phyloP scores from a whole-genome alignment of 306 rosid species.

The Acacia melanoxylon region DNA sequence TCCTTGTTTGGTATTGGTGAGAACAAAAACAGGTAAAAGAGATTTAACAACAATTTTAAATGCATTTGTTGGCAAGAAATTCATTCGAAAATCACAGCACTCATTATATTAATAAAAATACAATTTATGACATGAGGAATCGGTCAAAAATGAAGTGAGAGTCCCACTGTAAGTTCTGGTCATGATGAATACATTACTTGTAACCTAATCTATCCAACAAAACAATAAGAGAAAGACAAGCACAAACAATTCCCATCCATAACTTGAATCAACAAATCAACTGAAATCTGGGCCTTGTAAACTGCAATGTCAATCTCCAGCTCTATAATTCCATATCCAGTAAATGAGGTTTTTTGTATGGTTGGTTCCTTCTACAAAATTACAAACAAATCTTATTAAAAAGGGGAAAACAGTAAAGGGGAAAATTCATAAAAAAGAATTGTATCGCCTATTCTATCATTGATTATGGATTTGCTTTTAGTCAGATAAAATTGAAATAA shows the following conservation, averaged over 20 bases:
- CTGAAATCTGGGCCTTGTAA: neutral
- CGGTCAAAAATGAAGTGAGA: slow-evolving; percentile 27
- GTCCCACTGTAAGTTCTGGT: slow-evolving; percentile 19
- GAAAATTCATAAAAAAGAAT: too few relatives aligned
- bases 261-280: neutral
- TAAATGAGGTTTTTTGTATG: neutral
- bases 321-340: neutral
- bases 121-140: neutral
- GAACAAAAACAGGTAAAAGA: neutral
- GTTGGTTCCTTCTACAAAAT: slow-evolving; percentile 35
- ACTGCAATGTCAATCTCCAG: slow-evolving; percentile 23
- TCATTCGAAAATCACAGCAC: neutral
- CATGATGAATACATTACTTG: slow-evolving; percentile 9
- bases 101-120: neutral
- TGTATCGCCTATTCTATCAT: neutral
- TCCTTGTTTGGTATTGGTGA: neutral
- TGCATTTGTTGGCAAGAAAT: neutral
- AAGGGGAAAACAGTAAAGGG: too few relatives aligned
- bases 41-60: neutral
- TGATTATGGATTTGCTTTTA: neutral
- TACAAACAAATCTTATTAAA: neutral
- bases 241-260: slow-evolving; percentile 18
- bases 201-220: neutral
- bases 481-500: neutral
- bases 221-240: neutral